phyloP scores from a whole-genome alignment of 371 early-diverging fungal genomes.

The Mortierella sp. region DNA sequence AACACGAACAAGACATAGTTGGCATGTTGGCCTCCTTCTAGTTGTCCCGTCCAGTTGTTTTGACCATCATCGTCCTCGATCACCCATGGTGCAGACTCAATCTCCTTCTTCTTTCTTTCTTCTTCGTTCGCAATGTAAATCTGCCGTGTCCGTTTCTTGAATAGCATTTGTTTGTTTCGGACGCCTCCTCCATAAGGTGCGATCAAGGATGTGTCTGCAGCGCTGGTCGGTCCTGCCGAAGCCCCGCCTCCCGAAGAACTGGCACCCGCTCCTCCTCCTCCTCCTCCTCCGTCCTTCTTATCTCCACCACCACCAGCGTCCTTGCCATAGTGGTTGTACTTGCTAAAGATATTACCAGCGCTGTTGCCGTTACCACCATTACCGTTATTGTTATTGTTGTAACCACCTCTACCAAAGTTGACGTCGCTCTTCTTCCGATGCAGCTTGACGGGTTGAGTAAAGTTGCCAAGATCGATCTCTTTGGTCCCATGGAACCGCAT shows the following conservation, averaged over 20 bases:
- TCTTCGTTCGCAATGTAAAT: constrained; percentile 81
- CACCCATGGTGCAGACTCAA: constrained; percentile 84
- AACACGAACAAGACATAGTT: constrained; percentile 87
- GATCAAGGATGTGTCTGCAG: constrained; percentile 79
- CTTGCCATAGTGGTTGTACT: constrained; percentile 40
- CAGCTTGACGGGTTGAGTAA: constrained; percentile 76
- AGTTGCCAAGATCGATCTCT: constrained; percentile 62
- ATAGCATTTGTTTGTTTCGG: constrained; percentile 80
- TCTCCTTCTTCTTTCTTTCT: constrained; percentile 72
- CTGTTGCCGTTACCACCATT: constrained; percentile 17
- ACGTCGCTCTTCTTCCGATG: constrained; percentile 67
- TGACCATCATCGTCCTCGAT: constrained; percentile 78
- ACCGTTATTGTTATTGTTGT: constrained; percentile 26
- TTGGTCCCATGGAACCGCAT: constrained; percentile 73
- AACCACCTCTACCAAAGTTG: constrained; percentile 27
- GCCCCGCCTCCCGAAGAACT: constrained; percentile 3
- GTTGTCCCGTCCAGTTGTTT: constrained; percentile 72
- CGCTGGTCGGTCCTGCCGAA: constrained; percentile 58
- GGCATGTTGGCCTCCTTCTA: constrained; percentile 82
- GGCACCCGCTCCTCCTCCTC: neutral
- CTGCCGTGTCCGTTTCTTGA: constrained; percentile 86
- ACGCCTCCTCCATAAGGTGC: constrained; percentile 85
- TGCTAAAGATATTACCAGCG: constrained; percentile 6
- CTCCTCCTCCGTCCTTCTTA: neutral
- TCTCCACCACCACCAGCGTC: constrained; percentile 3